Base-by-base conservation (phyloP, 805 yeast species). In the Candida vartiovaarae region DNA sequence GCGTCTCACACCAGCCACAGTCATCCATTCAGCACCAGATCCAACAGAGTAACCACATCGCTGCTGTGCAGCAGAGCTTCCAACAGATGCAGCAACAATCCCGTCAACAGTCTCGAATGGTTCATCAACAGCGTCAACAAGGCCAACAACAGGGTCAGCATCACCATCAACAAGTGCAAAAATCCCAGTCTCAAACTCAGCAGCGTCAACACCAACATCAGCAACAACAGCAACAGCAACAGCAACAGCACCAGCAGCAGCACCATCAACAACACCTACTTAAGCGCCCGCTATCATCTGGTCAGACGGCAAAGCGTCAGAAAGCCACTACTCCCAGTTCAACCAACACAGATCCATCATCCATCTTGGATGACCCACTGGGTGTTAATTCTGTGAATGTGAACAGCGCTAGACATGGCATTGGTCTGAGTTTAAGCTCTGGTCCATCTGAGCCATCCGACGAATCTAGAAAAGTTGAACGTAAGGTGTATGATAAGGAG, bases 401-500 rank as follows among this genome's bases (percentile, higher is more conserved):
- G 4, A 35, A 44, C 5, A 23, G 48, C 0, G 11, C 53, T 1
- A 34, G 46, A 20, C 55, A 45, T 15, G 42, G 50, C 3, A 31
- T 51, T 28, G 43, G 37, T n/a, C 43, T 49, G 15, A 40, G 51
- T 2, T 30, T 51, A 28, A 39, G 37, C 26, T 38, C 45, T 6
- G 24, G 31, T 25, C 24, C 23, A 7, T 15, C 40, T 3, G 43
- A 40, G 7, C 7, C 29, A 6, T 9, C 41, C 3, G 41, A 39
- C 8, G 39, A 32, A 10, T 11, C 35, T 6, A 28, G 35, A 37
- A 52, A 51, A 36, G 20, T 15, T 15, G 55, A 56, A 23, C 54
- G 60, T 6, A 64, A 59, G 43, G 40, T 56, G 4, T 62, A 59
- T 42, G 56, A 56, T 23, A 64, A 63, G 39, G 58, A 55, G 11